These are phyloP conservation scores for Leccinum ponderosum DNA, from an alignment of 1,284 basidiomycete species.

Conservation along the genomic window DNA sequence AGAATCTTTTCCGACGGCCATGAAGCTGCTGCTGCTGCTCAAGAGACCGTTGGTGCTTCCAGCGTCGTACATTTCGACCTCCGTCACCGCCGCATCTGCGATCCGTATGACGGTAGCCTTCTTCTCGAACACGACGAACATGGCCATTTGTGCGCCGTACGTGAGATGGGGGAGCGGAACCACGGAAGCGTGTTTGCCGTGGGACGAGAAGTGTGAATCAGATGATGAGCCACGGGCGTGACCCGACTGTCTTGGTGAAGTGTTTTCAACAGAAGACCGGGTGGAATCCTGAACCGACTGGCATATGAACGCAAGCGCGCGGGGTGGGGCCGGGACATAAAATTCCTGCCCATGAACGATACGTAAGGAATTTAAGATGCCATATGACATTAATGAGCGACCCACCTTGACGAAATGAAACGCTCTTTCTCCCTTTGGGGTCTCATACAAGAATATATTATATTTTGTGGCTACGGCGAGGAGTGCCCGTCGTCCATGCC, in stretches of 20 bases:
- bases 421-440: constrained; percentile 76
- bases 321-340: constrained; percentile 69
- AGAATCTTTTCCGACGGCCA: constrained; percentile 20
- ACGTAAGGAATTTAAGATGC: background rate
- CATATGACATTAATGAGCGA: background rate
- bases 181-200: constrained; percentile 23
- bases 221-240: constrained; percentile 28
- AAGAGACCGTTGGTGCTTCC: constrained; percentile 29
- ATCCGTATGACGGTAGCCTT: constrained; percentile 78
- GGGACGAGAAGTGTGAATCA: constrained; percentile 19
- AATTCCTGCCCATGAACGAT: constrained; percentile 58
- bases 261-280: constrained; percentile 46
- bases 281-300: constrained; percentile 59
- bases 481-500: constrained; percentile 55
- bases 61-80: constrained; percentile 67
- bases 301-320: constrained; percentile 64
- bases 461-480: constrained; percentile 76
- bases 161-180: constrained; percentile 34
- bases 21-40: constrained; percentile 24
- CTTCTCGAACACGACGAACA: constrained; percentile 82
- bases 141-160: constrained; percentile 67
- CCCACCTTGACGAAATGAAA: constrained; percentile 75
- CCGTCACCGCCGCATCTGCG: constrained; percentile 74
- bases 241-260: constrained; percentile 27
- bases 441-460: constrained; percentile 74